Conservation (phyloP, 257 asterid genomes). For the Handroanthus guayacan region DNA sequence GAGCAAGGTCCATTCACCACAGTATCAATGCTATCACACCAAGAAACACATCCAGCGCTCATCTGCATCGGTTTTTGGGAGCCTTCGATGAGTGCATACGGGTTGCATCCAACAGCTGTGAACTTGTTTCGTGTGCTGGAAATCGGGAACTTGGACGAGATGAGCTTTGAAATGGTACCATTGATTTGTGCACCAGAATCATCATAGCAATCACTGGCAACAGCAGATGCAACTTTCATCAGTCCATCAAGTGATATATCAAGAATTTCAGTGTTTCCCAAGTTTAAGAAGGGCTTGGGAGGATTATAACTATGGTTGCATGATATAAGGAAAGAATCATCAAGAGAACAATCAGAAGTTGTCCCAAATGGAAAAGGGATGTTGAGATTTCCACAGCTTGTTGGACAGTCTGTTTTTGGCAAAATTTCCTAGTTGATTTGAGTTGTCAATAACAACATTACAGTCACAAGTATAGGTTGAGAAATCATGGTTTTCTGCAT, state of each 20-base stretch:
- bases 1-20: slow-evolving; percentile 33
- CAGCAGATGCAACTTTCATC: slow-evolving; percentile 16
- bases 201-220: slow-evolving; percentile 39
- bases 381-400: slow-evolving; percentile 30
- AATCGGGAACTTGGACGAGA: slow-evolving; percentile 11
- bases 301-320: slow-evolving; percentile 40
- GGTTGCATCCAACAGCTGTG: slow-evolving; percentile 41
- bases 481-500: slow-evolving; percentile 13
- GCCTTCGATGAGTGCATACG: slow-evolving; percentile 31
- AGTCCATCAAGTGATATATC: slow-evolving; percentile 39
- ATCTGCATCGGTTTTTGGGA: not conserved
- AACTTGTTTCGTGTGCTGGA: slow-evolving; percentile 39
- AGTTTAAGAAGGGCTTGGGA: slow-evolving; percentile 42
- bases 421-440: not conserved
- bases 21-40: slow-evolving; percentile 24
- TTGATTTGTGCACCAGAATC: not conserved
- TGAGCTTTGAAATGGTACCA: not conserved
- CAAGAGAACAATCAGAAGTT: slow-evolving; percentile 25
- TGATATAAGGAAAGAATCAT: slow-evolving; percentile 33
- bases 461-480: slow-evolving; percentile 20
- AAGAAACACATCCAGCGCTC: slow-evolving; percentile 36
- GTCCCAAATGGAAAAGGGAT: slow-evolving; percentile 38
- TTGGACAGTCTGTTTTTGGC: slow-evolving; percentile 7
- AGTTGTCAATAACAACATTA: not conserved
- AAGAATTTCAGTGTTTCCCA: slow-evolving; percentile 15